These are phyloP conservation scores for Boletus subcaerulescens DNA, from an alignment of 768 basidiomycete genomes.

Conservation along the genomic window DNA sequence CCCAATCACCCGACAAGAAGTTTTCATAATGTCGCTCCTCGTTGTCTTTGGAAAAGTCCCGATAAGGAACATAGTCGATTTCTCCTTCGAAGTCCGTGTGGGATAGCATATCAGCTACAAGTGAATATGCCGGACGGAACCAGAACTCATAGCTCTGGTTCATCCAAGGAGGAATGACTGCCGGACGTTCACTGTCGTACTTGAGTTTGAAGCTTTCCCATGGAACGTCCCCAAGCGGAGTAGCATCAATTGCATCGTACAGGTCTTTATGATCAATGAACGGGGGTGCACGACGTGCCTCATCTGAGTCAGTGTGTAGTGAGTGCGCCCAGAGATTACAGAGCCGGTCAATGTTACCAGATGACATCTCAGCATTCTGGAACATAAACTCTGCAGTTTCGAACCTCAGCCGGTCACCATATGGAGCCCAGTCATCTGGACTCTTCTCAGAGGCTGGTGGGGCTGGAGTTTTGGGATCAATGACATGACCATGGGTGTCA, in stretches of 20 bases:
- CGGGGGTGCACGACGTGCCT: background rate
- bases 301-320: too few species aligned
- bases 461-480: too few species aligned
- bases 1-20: background rate
- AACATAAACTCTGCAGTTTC: background rate
- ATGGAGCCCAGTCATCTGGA: background rate
- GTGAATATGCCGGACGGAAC: background rate
- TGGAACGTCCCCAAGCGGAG: constrained; percentile 32
- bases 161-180: background rate
- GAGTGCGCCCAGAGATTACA: constrained; percentile 1
- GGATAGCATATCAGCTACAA: background rate
- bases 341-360: background rate
- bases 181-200: background rate
- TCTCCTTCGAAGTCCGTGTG: background rate
- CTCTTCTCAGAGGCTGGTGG: background rate
- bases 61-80: background rate
- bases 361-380: background rate
- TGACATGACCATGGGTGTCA: background rate
- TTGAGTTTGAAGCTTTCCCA: constrained; percentile 33
- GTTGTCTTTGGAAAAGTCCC: background rate
- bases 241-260: constrained; percentile 31
- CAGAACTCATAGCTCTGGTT: background rate
- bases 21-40: background rate
- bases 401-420: background rate
- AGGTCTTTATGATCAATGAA: constrained; percentile 3